Base-by-base conservation (phyloP, 805 yeast species). In the Zygosaccharomyces lentus region DNA sequence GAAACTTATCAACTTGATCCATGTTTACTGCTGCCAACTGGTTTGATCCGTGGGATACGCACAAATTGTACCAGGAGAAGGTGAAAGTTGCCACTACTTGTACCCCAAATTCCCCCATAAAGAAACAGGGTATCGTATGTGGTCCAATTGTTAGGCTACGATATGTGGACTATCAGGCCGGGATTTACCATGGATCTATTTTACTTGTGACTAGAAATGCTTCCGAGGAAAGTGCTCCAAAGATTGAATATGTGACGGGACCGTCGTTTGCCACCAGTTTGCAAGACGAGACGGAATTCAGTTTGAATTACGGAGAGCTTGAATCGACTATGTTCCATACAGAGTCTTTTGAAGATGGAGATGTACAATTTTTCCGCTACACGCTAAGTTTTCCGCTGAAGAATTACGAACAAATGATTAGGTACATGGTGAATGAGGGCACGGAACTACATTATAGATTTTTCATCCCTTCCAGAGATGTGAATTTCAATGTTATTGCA, bases 401-500 rank as follows among this genome's bases (percentile, higher is more conserved):
- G 0, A 60, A 62, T 0, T 63, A 59, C 49, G 93, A 84, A 55
- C 88, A 84, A 59, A 73, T 73, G 52, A 77, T 84, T 10, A 74
- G 74, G 44, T 90, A 90, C 61, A 60, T 69, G 2, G 68, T 90
- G 45, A 81, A 85, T 53, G 73, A 63, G 9, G 57, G 58, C 16
- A 56, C 57, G 43, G 61, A 63, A 49, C 62, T 65, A n/a, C 68
- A 73, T 32, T 85, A 73, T 61, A 76, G 80, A 51, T 89, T 90
- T 59, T 86, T 66, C 61, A 57, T 90, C 2, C 96, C 97, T 0
- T 69, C 84, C 0, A 51, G 57, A 1, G 57, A 67, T 2, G 81
- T 81, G 59, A 75, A 89, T 21, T 87, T 88, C 87, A 90, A 89
- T 62, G 75, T 83, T 5, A 75, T 89, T 66, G 83, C 91, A 16